These are phyloP conservation scores for Alopecurus myosuroides DNA, from an alignment of 176 grass and related monocot genomes.

Conservation along the genomic window DNA sequence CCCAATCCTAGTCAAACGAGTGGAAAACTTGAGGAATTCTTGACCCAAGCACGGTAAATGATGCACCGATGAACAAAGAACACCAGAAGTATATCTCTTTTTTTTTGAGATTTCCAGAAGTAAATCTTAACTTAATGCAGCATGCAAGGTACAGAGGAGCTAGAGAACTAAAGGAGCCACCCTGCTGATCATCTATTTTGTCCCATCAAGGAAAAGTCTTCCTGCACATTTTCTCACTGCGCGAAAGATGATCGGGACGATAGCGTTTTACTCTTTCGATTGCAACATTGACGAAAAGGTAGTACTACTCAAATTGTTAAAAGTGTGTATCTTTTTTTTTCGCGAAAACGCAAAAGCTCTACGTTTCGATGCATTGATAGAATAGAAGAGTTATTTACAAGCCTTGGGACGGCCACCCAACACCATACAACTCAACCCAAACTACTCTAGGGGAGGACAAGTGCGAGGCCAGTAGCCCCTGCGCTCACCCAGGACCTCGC, in stretches of 20 bases:
- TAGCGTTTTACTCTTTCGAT: neutral
- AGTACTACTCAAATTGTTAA: too few relatives aligned
- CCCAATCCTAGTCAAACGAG: constrained; percentile 14
- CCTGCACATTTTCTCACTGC: neutral
- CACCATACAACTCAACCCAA: too few relatives aligned
- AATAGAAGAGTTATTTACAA: too few relatives aligned
- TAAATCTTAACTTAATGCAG: neutral
- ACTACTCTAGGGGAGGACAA: too few relatives aligned
- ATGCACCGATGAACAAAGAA: neutral
- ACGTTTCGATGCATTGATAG: too few relatives aligned
- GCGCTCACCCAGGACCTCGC: too few relatives aligned
- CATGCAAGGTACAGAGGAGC: neutral
- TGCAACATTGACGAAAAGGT: neutral
- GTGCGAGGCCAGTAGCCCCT: too few relatives aligned
- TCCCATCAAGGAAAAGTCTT: neutral
- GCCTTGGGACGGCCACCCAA: too few relatives aligned
- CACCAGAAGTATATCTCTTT: neutral
- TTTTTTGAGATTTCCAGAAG: too few relatives aligned
- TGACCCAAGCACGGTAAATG: neutral
- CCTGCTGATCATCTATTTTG: neutral
- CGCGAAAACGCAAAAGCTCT: too few relatives aligned
- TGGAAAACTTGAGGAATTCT: constrained; percentile 35
- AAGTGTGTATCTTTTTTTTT: too few relatives aligned
- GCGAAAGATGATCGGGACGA: neutral
- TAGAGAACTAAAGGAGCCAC: neutral